phyloP scores from a whole-genome alignment of 306 rosid species.

The Prunus kanzakura region DNA sequence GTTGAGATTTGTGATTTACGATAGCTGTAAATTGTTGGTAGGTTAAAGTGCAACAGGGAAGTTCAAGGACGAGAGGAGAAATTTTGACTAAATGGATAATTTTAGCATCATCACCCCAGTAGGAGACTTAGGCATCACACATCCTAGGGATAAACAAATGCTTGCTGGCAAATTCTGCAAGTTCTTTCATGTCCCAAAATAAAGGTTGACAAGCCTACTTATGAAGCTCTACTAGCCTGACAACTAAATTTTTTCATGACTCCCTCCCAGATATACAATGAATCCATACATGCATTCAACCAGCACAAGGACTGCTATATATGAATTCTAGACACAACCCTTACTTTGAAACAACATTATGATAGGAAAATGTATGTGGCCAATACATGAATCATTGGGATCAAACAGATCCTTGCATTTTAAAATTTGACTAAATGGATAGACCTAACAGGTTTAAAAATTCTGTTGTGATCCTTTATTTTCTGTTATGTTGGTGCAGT shows the following conservation, averaged over 20 bases:
- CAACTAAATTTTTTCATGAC: not conserved
- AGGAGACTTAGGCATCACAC: too few species aligned
- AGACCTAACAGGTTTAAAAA: not conserved
- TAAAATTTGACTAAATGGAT: not conserved
- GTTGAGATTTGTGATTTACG: not conserved
- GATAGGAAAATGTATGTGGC: not conserved
- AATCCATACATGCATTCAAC: not conserved
- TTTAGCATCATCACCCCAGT: too few species aligned
- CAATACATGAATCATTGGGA: not conserved
- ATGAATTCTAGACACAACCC: not conserved
- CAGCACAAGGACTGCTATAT: not conserved
- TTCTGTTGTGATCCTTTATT: too few species aligned
- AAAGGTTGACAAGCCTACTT: too few species aligned
- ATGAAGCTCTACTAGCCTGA: too few species aligned
- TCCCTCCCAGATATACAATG: too few species aligned
- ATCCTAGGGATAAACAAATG: too few species aligned
- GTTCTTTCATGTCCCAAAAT: too few species aligned
- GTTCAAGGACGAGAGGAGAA: not conserved
- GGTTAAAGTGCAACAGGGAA: not conserved
- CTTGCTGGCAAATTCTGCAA: too few species aligned
- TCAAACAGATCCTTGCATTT: not conserved
- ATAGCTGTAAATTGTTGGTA: not conserved
- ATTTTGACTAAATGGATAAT: too few species aligned
- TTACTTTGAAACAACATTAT: not conserved
- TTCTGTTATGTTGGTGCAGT: slow-evolving; percentile 1